These are phyloP conservation scores for Diplodia scrobiculata DNA, from an alignment of 2,329 filamentous ascomycete genomes.

Conservation along the genomic window DNA sequence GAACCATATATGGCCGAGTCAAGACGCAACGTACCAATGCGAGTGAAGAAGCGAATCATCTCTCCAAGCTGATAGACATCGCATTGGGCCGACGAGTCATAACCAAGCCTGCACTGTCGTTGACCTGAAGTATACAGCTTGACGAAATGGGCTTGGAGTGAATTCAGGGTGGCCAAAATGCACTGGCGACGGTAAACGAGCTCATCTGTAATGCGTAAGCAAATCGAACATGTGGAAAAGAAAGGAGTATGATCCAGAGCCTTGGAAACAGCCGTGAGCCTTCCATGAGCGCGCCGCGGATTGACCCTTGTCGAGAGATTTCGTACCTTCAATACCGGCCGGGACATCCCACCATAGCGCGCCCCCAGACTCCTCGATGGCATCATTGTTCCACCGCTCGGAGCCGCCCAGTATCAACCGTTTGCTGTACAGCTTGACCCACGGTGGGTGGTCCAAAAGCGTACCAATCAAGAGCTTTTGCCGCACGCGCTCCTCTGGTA, in stretches of 20 bases:
- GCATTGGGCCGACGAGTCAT: constrained; percentile 70
- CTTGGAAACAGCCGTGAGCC: not conserved
- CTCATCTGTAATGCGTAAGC: constrained; percentile 55
- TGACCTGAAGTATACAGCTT: constrained; percentile 67
- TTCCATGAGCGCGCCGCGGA: constrained; percentile 5
- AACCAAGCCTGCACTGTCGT: constrained; percentile 71
- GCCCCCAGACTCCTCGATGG: constrained; percentile 40
- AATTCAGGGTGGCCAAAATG: constrained; percentile 69
- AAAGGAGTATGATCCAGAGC: not conserved
- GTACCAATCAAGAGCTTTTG: constrained; percentile 70
- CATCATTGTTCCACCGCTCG: constrained; percentile 54
- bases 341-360: constrained; percentile 74
- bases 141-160: constrained; percentile 69
- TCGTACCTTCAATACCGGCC: constrained; percentile 64
- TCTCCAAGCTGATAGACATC: constrained; percentile 78
- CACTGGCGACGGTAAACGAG: constrained; percentile 66
- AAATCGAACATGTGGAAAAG: not conserved
- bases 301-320: constrained; percentile 2
- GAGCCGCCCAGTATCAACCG: constrained; percentile 70
- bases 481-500: constrained; percentile 66
- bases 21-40: constrained; percentile 63
- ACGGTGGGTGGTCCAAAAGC: constrained; percentile 63
- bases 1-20: constrained; percentile 49
- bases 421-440: constrained; percentile 63
- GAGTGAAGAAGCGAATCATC: constrained; percentile 70